Evolutionary conservation across 2,329 filamentous ascomycete genomes (phyloP).

Genomic region (Stagonosporopsis vannaccii): DNA sequence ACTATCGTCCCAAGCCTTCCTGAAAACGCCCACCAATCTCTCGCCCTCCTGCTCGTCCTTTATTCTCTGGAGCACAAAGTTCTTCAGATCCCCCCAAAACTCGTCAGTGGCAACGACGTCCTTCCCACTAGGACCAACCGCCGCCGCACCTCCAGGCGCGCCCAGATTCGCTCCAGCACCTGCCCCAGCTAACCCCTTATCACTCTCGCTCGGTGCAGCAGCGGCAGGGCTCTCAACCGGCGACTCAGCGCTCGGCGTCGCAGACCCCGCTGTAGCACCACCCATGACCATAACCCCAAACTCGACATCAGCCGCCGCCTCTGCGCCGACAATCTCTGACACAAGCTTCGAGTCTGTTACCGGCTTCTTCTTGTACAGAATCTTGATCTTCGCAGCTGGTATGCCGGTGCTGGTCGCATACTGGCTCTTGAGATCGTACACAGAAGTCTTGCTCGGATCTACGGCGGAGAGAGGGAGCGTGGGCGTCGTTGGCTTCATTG

Average conservation of each 20-base stretch:
- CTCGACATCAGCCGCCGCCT: slow-evolving; percentile 66
- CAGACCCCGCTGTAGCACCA: slow-evolving; percentile 48
- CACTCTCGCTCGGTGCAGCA: slow-evolving; percentile 62
- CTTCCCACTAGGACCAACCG: slow-evolving; percentile 63
- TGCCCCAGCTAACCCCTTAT: slow-evolving; percentile 46
- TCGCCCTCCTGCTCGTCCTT: slow-evolving; percentile 72
- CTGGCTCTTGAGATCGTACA: slow-evolving; percentile 78
- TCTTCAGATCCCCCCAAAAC: slow-evolving; percentile 88
- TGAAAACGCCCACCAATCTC: slow-evolving; percentile 72
- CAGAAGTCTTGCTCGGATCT: slow-evolving; percentile 71
- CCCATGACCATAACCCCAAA: slow-evolving; percentile 90
- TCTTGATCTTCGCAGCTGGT: slow-evolving; percentile 74
- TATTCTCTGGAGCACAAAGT: slow-evolving; percentile 79
- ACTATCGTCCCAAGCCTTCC: slow-evolving; percentile 68
- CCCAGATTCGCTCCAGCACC: slow-evolving; percentile 25
- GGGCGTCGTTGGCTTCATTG: slow-evolving; percentile 69
- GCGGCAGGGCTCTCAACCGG: slow-evolving; percentile 57
- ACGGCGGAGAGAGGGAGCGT: slow-evolving; percentile 69
- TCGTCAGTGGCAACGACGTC: slow-evolving; percentile 71
- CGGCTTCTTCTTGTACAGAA: slow-evolving; percentile 88
- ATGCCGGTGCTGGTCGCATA: slow-evolving; percentile 61
- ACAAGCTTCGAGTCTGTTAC: slow-evolving; percentile 78
- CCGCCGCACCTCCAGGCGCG: slow-evolving; percentile 47
- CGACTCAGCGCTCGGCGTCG: slow-evolving; percentile 48
- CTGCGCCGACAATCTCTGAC: slow-evolving; percentile 71